Conservation (phyloP, 2,329 filamentous ascomycete species). For the Ophiocordyceps camponoti-saundersi region DNA sequence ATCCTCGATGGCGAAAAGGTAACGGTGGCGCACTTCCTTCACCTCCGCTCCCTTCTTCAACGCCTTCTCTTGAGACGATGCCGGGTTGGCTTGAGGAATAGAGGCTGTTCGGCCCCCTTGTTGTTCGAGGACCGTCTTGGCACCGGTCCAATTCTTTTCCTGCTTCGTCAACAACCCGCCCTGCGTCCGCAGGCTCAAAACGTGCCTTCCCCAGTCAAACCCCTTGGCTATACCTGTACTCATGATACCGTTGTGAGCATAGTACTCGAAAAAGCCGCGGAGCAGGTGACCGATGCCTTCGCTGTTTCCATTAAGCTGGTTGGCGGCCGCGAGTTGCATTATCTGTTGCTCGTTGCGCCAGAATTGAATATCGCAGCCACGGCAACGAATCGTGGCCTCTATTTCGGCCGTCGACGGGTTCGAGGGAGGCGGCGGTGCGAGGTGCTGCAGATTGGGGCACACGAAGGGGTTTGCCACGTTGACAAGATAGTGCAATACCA, state of each 20-base stretch:
- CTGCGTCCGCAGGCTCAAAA: conserved; percentile 57
- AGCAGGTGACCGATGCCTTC: conserved; percentile 57
- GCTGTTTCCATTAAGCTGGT: conserved; percentile 48
- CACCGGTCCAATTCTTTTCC: conserved; percentile 74
- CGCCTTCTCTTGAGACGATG: conserved; percentile 1
- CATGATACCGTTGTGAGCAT: conserved; percentile 43
- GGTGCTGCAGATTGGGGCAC: conserved; percentile 62
- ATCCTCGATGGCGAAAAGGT: conserved; percentile 80
- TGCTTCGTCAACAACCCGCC: conserved; percentile 58
- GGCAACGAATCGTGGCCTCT: conserved; percentile 21
- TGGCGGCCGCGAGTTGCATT: conserved; percentile 34
- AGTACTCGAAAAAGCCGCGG: conserved; percentile 80
- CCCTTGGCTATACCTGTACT: conserved; percentile 30
- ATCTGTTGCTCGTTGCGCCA: conserved; percentile 63
- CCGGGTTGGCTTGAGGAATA: conserved; percentile 1
- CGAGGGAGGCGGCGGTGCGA: conserved; percentile 24
- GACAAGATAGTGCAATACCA: conserved; percentile 81
- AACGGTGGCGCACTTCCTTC: conserved; percentile 62
- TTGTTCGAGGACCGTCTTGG: conserved; percentile 48
- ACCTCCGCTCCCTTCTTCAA: conserved; percentile 21
- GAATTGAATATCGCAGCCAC: conserved; percentile 58
- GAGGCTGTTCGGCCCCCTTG: conserved; percentile 13
- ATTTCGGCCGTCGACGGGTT: conserved; percentile 9
- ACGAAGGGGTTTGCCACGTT: conserved; percentile 70
- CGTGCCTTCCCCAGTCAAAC: conserved; percentile 69